phyloP scores from a whole-genome alignment of 441 rosid species.

The Biscutella auriculata region DNA sequence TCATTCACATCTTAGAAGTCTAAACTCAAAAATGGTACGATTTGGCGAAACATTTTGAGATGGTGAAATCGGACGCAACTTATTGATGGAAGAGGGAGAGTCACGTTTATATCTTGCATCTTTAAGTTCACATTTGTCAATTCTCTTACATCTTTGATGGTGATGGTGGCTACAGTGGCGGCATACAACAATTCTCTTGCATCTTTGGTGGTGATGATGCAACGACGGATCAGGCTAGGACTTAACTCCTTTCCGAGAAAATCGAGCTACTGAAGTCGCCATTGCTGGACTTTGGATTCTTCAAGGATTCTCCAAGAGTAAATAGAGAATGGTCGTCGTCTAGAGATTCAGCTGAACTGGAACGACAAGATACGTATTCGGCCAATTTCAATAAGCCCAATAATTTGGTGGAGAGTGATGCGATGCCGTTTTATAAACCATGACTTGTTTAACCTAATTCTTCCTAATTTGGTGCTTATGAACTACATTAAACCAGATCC shows the following conservation, averaged over 20 bases:
- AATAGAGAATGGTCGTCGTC: slow-evolving; percentile 12
- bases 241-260: slow-evolving; percentile 34
- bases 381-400: neutral
- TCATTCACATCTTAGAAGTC: too few species aligned
- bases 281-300: slow-evolving; percentile 25
- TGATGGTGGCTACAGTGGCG: too few species aligned
- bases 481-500: slow-evolving; percentile 2
- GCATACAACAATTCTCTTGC: too few species aligned
- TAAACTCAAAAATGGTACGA: too few species aligned
- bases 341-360: neutral
- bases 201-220: too few species aligned
- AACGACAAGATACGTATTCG: neutral
- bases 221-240: slow-evolving; percentile 17
- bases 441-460: neutral
- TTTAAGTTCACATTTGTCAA: too few species aligned
- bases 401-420: accelerated
- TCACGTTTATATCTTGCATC: too few species aligned
- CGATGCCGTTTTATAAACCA: neutral
- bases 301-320: neutral
- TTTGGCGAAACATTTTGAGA: too few species aligned
- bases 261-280: slow-evolving; percentile 58
- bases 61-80: too few species aligned
- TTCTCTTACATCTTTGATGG: too few species aligned
- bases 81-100: too few species aligned
- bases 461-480: neutral